Evolutionary conservation across 768 basidiomycete species (phyloP), one percentile per base, ranked within the genome.

Genomic region (Naganishia onofrii): DNA sequence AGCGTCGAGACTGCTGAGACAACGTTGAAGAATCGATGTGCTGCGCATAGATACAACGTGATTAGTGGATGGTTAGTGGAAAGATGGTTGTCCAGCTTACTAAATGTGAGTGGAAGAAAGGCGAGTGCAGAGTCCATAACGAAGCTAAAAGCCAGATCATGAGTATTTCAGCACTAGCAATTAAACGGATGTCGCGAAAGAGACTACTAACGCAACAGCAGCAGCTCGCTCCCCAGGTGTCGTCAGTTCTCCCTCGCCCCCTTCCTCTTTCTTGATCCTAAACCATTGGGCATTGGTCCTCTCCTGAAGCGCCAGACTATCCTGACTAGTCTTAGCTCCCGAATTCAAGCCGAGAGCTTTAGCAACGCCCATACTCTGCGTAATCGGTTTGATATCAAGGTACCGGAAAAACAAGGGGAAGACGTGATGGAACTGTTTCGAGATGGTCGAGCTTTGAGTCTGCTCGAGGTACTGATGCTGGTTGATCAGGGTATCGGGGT

Each of bases 71-170:
- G n/a, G 9, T 12, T 10, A 58, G 5, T 9, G 21, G 3, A n/a
- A n/a, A 51, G 48, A 12, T 58, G 19, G 2, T 31, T 67, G 65
- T 13, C 38, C 48, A 21, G 63, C 53, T 23, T 36, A 31, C 63
- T 64, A 19, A 73, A 51, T 19, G 70, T 42, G 3, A 73, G 63
- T 19, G 72, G 72, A 17, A 73, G 70, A 67, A 73, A 73, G 10
- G 70, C 63, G 10, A 73, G 56, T 3, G 72, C 60, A 10, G 67
- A 65, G 60, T 73, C 72, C 67, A 71, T 68, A 48, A 73, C 66
- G 55, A 71, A 73, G 9, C 72, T 73, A 51, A n/a, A n/a, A n/a
- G n/a, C n/a, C n/a, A n/a, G n/a, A n/a, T n/a, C n/a, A n/a, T n/a
- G n/a, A n/a, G n/a, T n/a, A n/a, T n/a, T n/a, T n/a, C n/a, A n/a